Percentiles rank a stretch among this genome's conserved stretches.
Conservation (phyloP, 1,284 basidiomycete genomes). For the Naganishia sp. region DNA sequence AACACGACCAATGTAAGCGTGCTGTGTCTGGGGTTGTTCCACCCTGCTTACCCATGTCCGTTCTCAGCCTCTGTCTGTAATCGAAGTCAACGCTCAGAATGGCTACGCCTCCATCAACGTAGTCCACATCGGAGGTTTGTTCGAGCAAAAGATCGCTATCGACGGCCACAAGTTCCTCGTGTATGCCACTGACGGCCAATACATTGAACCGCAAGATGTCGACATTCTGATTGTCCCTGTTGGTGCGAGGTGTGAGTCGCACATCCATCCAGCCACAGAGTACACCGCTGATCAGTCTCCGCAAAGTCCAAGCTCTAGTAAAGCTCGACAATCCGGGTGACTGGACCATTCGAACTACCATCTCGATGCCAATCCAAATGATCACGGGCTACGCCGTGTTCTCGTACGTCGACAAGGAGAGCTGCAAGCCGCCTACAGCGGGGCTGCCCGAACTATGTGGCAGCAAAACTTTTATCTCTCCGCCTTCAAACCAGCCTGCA, state of each 20-base stretch:
- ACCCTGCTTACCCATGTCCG: neutral
- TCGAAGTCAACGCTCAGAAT: slow-evolving; percentile 22
- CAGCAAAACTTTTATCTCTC: slow-evolving; percentile 17
- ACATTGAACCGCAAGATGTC: slow-evolving; percentile 28
- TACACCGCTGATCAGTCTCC: neutral
- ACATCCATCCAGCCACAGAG: too few relatives aligned
- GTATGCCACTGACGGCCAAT: slow-evolving; percentile 28
- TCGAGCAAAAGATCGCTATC: slow-evolving; percentile 31
- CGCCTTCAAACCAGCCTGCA: slow-evolving; percentile 24
- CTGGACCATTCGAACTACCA: slow-evolving; percentile 31
- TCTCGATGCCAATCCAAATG: slow-evolving; percentile 25
- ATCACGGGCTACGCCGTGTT: slow-evolving; percentile 29
- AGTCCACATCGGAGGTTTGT: slow-evolving; percentile 23
- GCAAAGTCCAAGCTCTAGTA: slow-evolving; percentile 24
- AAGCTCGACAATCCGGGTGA: slow-evolving; percentile 32
- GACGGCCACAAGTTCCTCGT: slow-evolving; percentile 30
- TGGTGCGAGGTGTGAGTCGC: slow-evolving; percentile 26
- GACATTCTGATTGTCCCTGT: slow-evolving; percentile 27
- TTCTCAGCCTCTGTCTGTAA: slow-evolving; percentile 24
- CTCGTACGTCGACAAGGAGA: slow-evolving; percentile 21
- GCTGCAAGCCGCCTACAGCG: slow-evolving; percentile 4
- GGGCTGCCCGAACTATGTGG: slow-evolving; percentile 28
- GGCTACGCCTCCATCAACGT: slow-evolving; percentile 29
- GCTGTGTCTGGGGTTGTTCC: neutral
- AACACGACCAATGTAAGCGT: slow-evolving; percentile 26